Evolutionary conservation across 1,284 basidiomycete genomes (phyloP).

Genomic region (Apiotrichum gracile): DNA sequence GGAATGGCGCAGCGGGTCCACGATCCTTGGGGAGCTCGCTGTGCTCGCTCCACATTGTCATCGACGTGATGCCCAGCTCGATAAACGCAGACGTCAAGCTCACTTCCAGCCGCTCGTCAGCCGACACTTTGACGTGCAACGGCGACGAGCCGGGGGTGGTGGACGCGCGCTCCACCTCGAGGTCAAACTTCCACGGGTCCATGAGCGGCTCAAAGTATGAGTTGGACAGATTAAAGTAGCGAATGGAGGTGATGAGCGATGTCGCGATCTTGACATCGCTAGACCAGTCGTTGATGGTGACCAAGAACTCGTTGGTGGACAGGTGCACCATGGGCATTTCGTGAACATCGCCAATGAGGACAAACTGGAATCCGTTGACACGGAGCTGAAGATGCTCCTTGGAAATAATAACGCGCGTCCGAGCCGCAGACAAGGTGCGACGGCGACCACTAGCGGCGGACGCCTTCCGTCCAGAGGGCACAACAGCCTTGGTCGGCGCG

Average conservation of each 20-base stretch:
- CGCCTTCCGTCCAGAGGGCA: constrained; percentile 19
- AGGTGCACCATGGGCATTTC: constrained; percentile 92
- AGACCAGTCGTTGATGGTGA: constrained; percentile 88
- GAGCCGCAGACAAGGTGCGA: constrained; percentile 36
- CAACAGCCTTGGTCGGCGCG: constrained; percentile 7
- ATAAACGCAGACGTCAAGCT: constrained; percentile 90
- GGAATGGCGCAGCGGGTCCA: constrained; percentile 88
- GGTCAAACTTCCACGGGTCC: constrained; percentile 90
- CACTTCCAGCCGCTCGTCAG: constrained; percentile 79
- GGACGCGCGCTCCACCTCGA: constrained; percentile 46
- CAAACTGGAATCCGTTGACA: constrained; percentile 84
- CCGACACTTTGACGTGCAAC: constrained; percentile 61
- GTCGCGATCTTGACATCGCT: constrained; percentile 79
- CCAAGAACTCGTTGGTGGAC: constrained; percentile 75
- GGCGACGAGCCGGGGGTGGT: constrained; percentile 51
- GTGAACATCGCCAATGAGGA: constrained; percentile 91
- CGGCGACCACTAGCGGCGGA: constrained; percentile 52
- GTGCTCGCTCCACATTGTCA: constrained; percentile 67
- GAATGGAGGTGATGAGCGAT: constrained; percentile 73
- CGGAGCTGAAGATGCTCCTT: constrained; percentile 79
- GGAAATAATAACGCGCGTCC: constrained; percentile 58
- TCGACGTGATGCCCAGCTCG: constrained; percentile 72
- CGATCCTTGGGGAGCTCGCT: constrained; percentile 69
- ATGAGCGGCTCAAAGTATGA: constrained; percentile 99
- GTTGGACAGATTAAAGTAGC: constrained; percentile 95